Evolutionary conservation across 352 stramenopile species (phyloP).

Genomic region (Phytophthora kernoviae): DNA sequence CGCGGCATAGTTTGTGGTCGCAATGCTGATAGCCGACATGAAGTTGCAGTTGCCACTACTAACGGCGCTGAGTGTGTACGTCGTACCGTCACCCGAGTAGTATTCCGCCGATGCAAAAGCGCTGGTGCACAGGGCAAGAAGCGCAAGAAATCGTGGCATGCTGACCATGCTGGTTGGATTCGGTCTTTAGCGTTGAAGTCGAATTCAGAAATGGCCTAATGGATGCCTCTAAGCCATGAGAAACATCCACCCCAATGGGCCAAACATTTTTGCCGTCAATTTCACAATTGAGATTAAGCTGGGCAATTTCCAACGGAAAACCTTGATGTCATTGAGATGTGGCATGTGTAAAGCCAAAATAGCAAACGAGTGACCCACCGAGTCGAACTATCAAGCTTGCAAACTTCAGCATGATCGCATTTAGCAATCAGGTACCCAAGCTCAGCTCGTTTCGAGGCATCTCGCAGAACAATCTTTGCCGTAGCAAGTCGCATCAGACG

Average conservation of each 20-base stretch:
- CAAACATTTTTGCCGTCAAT: background rate
- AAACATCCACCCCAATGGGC: too few relatives aligned
- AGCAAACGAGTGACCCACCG: conserved; percentile 8
- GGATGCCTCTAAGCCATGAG: background rate
- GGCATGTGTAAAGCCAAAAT: background rate
- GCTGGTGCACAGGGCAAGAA: conserved; percentile 5
- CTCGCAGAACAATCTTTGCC: background rate
- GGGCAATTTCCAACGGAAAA: background rate
- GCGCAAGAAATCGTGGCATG: background rate
- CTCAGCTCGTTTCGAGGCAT: background rate
- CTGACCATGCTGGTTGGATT: conserved; percentile 12
- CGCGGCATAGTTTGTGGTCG: conserved; percentile 47
- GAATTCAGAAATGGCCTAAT: conserved; percentile 15
- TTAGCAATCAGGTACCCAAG: background rate
- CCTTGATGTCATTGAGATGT: background rate
- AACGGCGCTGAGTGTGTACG: conserved; percentile 44
- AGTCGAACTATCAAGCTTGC: too few relatives aligned
- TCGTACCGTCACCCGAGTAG: conserved; percentile 46
- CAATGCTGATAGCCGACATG: conserved; percentile 40
- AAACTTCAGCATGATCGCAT: background rate
- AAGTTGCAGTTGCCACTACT: conserved; percentile 58
- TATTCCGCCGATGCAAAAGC: conserved; percentile 15
- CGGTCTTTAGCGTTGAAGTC: conserved; percentile 7
- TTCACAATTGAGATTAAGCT: conserved; percentile 19
- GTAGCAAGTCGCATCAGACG: background rate